Evolutionary conservation across 257 asterid species (phyloP).

Genomic region (Solanum neorickii): DNA sequence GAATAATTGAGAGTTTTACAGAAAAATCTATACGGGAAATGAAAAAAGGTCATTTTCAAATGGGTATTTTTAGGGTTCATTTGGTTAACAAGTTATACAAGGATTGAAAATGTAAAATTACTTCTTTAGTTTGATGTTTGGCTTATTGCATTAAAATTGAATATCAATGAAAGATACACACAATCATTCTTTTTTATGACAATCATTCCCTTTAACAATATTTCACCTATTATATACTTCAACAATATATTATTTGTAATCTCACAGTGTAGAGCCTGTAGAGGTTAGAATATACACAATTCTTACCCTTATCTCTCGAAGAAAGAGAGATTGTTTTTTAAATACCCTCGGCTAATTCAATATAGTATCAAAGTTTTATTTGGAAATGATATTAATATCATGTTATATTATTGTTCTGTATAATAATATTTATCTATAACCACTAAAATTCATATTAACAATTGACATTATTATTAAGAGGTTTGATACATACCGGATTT

Average conservation of each 20-base stretch:
- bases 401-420: background rate
- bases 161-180: background rate
- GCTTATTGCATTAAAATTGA: background rate
- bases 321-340: background rate
- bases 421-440: background rate
- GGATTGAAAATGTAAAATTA: background rate
- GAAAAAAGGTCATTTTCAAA: background rate
- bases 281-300: background rate
- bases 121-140: background rate
- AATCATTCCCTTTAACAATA: background rate
- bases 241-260: background rate
- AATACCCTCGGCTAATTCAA: background rate
- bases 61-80: background rate
- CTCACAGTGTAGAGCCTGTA: background rate
- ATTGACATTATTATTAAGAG: background rate
- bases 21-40: background rate
- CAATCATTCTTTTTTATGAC: background rate
- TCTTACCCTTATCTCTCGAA: background rate
- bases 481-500: conserved; percentile 16
- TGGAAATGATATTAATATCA: background rate
- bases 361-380: background rate
- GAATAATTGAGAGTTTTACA: background rate
- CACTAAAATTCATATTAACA: background rate
- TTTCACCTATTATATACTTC: background rate
- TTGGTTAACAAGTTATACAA: background rate